A percentile compares a stretch with the other conserved stretches of the same genome.
phyloP scores from a whole-genome alignment of 1,284 basidiomycete genomes.

The Kwoniella shivajii region DNA sequence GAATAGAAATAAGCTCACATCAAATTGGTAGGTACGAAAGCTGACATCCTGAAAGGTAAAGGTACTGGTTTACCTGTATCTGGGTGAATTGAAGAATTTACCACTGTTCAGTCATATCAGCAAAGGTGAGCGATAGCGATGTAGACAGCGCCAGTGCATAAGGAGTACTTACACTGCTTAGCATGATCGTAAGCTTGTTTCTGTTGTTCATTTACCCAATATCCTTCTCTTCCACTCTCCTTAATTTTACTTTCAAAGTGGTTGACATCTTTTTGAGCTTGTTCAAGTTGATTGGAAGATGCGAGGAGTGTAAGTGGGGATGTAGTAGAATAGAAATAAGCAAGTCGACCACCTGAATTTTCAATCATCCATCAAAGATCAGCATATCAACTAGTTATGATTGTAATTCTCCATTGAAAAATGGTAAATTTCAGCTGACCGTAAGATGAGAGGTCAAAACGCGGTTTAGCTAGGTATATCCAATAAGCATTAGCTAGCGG shows the following conservation, averaged over 20 bases:
- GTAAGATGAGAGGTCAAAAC: constrained; percentile 45
- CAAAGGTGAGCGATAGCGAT: no score
- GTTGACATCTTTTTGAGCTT: constrained; percentile 50
- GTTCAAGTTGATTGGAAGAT: constrained; percentile 45
- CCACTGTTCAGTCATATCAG: constrained; percentile 40
- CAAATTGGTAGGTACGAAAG: constrained; percentile 61
- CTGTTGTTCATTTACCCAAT: constrained; percentile 44
- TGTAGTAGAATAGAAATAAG: constrained; percentile 59
- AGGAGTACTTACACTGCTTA: constrained; percentile 53
- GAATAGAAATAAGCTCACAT: constrained; percentile 36
- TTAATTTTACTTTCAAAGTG: constrained; percentile 48
- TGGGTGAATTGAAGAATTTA: constrained; percentile 57
- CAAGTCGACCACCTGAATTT: constrained; percentile 54
- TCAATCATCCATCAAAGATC: not conserved
- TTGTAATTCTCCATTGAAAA: not conserved
- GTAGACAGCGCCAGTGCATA: not conserved
- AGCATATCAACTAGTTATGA: constrained; percentile 12
- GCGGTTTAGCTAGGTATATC: constrained; percentile 35
- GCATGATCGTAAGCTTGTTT: constrained; percentile 52
- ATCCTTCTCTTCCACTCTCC: constrained; percentile 45
- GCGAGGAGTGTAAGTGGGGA: constrained; percentile 60
- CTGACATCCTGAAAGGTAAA: constrained; percentile 59
- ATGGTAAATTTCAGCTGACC: constrained; percentile 18
- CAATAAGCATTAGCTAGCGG: constrained; percentile 1
- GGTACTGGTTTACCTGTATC: constrained; percentile 57